Evolutionary conservation across 176 grass and related monocot species (phyloP).

Genomic region (Zoysia pacifica): DNA sequence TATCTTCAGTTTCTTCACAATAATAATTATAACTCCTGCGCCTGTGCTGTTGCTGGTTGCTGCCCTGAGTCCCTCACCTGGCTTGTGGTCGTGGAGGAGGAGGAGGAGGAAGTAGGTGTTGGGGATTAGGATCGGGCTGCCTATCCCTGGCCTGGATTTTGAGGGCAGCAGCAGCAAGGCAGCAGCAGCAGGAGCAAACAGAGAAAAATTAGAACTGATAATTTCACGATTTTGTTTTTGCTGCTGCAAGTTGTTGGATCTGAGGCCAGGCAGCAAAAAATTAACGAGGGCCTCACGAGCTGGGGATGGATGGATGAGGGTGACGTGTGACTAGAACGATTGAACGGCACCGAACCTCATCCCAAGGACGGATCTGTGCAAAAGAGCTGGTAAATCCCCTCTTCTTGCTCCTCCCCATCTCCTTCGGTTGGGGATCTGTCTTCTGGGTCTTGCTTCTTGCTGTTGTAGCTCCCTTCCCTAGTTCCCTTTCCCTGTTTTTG

Average conservation of each 20-base stretch:
- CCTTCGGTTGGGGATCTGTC: constrained; percentile 7
- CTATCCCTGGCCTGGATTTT: not conserved
- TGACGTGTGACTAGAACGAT: constrained; percentile 13
- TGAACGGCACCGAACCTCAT: constrained; percentile 7
- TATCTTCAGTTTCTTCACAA: not conserved
- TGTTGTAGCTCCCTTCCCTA: not conserved
- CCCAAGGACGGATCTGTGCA: constrained; percentile 15
- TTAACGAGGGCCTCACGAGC: not conserved
- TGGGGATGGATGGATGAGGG: not conserved
- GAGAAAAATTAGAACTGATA: constrained; percentile 21
- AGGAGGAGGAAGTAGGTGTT: not conserved
- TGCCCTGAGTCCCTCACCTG: not conserved
- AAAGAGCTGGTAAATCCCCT: constrained; percentile 24
- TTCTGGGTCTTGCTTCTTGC: constrained; percentile 6
- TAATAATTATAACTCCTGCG: constrained; percentile 19
- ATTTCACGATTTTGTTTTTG: not conserved
- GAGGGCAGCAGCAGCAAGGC: not conserved
- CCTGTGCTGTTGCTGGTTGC: constrained; percentile 1
- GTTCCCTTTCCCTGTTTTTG: not conserved
- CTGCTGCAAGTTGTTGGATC: constrained; percentile 30
- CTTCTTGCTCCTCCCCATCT: constrained; percentile 25
- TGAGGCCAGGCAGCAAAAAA: not conserved
- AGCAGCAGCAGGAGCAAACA: constrained; percentile 9
- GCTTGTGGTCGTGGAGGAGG: not conserved
- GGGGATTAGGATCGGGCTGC: not conserved